A percentile compares a stretch with the other conserved stretches of the same genome.
Conservation (phyloP, 306 rosid species). For the Clitoria ternatea region DNA sequence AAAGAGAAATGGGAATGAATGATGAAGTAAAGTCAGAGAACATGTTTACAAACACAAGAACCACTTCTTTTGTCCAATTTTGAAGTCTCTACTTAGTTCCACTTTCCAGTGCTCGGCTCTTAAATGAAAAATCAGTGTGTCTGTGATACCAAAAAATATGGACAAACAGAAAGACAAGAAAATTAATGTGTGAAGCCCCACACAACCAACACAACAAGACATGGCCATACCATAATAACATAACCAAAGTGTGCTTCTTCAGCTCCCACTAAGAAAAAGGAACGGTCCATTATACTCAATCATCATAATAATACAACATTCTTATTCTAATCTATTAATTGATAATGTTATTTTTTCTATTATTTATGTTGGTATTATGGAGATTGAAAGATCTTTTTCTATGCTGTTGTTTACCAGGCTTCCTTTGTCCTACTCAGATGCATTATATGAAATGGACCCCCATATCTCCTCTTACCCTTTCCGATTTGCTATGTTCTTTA, state of each 20-base stretch:
- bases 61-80: constrained; percentile 37
- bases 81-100: constrained; percentile 20
- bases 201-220: constrained; percentile 32
- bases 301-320: not conserved
- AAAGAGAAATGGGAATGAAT: constrained; percentile 21
- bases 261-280: constrained; percentile 35
- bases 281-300: constrained; percentile 34
- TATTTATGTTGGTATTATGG: not conserved
- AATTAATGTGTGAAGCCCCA: constrained; percentile 30
- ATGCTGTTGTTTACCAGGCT: not conserved
- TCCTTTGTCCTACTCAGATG: not conserved
- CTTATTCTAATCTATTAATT: not conserved
- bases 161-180: constrained; percentile 27
- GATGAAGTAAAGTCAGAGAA: constrained; percentile 42
- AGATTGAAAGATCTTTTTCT: not conserved
- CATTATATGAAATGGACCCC: constrained; percentile 18
- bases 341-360: not conserved
- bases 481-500: not conserved
- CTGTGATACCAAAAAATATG: not conserved
- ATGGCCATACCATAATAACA: constrained; percentile 9
- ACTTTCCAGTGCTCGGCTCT: not conserved
- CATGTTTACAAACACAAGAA: constrained; percentile 27
- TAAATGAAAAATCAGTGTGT: not conserved
- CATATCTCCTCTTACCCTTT: constrained; percentile 10
- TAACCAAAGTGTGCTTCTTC: constrained; percentile 40